A percentile compares a stretch with the other conserved stretches of the same genome.
phyloP scores from a whole-genome alignment of 2,329 filamentous ascomycete genomes.

The Fusarium citri region DNA sequence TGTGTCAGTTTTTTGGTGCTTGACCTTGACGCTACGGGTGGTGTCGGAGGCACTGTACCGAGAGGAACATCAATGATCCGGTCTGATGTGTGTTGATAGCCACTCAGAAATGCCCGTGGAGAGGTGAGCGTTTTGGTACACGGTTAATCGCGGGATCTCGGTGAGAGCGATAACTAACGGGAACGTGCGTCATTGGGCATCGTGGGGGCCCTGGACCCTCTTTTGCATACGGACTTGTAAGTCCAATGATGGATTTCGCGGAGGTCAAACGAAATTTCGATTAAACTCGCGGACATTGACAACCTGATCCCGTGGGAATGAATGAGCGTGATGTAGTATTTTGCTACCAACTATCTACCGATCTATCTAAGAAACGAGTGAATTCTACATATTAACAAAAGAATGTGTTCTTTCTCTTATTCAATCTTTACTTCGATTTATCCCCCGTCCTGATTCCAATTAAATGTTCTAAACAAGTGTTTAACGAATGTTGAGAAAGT shows the following conservation, averaged over 20 bases:
- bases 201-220: conserved; percentile 16
- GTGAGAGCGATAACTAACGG: conserved; percentile 36
- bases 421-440: not conserved
- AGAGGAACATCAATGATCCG: conserved; percentile 45
- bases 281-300: conserved; percentile 34
- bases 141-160: conserved; percentile 47
- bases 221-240: conserved; percentile 31
- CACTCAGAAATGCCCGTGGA: conserved; percentile 28
- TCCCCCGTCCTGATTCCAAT: not conserved
- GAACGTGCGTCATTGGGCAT: conserved; percentile 40
- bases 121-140: conserved; percentile 29
- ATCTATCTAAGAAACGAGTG: not conserved
- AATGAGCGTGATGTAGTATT: conserved; percentile 6
- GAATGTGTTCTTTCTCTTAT: not conserved
- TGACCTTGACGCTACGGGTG: conserved; percentile 45
- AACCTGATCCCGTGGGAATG: conserved; percentile 25
- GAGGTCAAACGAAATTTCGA: conserved; percentile 19
- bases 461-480: not conserved
- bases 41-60: conserved; percentile 46
- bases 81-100: not conserved
- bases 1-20: conserved; percentile 21
- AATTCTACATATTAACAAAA: not conserved
- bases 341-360: not conserved
- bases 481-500: not conserved
- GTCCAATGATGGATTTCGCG: conserved; percentile 25